Percentiles rank a stretch among this genome's conserved stretches.
These are phyloP conservation scores for Teratosphaeria epicoccoides DNA, from an alignment of 2,329 filamentous ascomycete species.

Conservation along the genomic window DNA sequence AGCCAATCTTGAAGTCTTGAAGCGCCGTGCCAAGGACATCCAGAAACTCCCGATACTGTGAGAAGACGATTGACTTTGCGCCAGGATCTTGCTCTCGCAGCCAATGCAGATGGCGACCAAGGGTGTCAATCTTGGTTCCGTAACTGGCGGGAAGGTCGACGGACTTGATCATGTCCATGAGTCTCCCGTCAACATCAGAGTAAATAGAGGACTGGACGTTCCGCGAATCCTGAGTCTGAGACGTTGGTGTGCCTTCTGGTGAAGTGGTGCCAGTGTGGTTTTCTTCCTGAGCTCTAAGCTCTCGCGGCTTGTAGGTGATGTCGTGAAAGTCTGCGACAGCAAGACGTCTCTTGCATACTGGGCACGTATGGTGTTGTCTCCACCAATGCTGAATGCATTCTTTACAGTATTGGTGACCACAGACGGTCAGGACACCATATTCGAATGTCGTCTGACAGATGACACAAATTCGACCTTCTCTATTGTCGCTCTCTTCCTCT, in stretches of 20 bases:
- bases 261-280: slow-evolving; percentile 7
- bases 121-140: slow-evolving; percentile 79
- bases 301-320: slow-evolving; percentile 69
- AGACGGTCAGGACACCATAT: slow-evolving; percentile 71
- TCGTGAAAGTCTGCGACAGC: slow-evolving; percentile 62
- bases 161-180: slow-evolving; percentile 69
- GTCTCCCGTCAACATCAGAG: slow-evolving; percentile 58
- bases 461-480: slow-evolving; percentile 56
- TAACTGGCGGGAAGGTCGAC: slow-evolving; percentile 63
- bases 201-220: slow-evolving; percentile 51
- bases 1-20: slow-evolving; percentile 59
- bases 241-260: slow-evolving; percentile 3
- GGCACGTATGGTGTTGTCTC: slow-evolving; percentile 62
- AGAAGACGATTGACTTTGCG: slow-evolving; percentile 88
- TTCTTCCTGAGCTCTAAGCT: slow-evolving; percentile 57
- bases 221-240: slow-evolving; percentile 2
- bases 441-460: slow-evolving; percentile 75
- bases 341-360: slow-evolving; percentile 68
- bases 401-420: slow-evolving; percentile 86
- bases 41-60: slow-evolving; percentile 77
- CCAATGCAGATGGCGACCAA: slow-evolving; percentile 68
- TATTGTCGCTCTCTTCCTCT: slow-evolving; percentile 49
- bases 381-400: slow-evolving; percentile 78
- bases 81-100: slow-evolving; percentile 73
- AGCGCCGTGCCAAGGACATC: slow-evolving; percentile 63